Conservation (phyloP, 1,284 basidiomycete genomes). For the Lentinus polychrous region DNA sequence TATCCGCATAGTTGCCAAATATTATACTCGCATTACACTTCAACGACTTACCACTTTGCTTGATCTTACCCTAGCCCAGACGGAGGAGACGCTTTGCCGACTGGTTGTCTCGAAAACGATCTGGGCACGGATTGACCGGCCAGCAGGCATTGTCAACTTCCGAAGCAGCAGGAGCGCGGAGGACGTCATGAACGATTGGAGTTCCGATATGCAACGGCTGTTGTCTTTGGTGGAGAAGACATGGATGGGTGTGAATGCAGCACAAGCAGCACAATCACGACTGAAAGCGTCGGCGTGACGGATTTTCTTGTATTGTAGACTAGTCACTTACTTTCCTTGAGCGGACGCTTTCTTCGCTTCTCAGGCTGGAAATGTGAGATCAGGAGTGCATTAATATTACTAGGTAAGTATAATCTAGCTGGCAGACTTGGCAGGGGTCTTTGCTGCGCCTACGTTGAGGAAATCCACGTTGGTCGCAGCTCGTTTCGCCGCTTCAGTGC, state of each 20-base stretch:
- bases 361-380: background rate
- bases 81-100: conserved; percentile 84
- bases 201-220: conserved; percentile 89
- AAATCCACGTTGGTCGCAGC: too few species aligned
- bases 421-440: background rate
- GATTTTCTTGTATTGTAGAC: conserved; percentile 13
- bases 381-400: background rate
- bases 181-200: conserved; percentile 96
- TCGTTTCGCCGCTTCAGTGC: too few species aligned
- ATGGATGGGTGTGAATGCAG: conserved; percentile 87
- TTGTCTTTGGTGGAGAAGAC: conserved; percentile 77
- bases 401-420: background rate
- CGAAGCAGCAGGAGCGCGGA: conserved; percentile 72
- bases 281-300: conserved; percentile 33
- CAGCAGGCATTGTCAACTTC: conserved; percentile 86
- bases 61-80: conserved; percentile 76
- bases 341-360: background rate
- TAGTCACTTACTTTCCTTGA: conserved; percentile 15
- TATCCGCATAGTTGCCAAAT: conserved; percentile 88
- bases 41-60: conserved; percentile 80
- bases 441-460: background rate
- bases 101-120: conserved; percentile 89
- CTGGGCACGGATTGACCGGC: conserved; percentile 92
- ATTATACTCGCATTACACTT: conserved; percentile 93
- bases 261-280: conserved; percentile 71